Percentiles rank a stretch among this genome's conserved stretches.
Conservation (phyloP, 169 alveolate genomes). For the Neospora caninum region DNA sequence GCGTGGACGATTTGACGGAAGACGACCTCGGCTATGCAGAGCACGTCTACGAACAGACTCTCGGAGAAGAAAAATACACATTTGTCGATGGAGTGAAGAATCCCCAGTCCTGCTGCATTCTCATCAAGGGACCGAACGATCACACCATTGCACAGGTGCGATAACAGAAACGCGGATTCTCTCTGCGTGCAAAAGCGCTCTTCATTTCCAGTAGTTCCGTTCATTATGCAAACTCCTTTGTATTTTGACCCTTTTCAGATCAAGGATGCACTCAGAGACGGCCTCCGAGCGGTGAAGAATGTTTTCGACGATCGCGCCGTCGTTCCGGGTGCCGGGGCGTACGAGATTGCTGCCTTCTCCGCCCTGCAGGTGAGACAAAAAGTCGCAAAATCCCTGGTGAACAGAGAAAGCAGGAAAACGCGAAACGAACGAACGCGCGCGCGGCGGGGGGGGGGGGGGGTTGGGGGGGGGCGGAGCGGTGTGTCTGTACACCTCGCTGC, state of each 20-base stretch:
- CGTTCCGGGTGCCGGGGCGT: conserved; percentile 99
- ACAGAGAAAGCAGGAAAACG: too few species aligned
- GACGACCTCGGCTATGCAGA: conserved; percentile 98
- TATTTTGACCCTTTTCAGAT: conserved; percentile 74
- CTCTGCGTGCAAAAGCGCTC: too few species aligned
- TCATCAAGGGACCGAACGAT: conserved; percentile 98
- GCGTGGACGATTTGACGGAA: conserved; percentile 92
- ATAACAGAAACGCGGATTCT: background rate
- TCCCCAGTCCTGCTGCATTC: conserved; percentile 96
- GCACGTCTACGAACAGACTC: conserved; percentile 91
- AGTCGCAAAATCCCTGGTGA: too few species aligned
- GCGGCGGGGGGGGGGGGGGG: too few species aligned
- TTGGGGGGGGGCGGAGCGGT: too few species aligned
- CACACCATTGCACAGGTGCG: conserved; percentile 91
- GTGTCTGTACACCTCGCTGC: too few species aligned
- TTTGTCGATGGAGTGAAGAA: conserved; percentile 96
- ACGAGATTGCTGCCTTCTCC: conserved; percentile 93
- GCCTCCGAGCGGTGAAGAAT: conserved; percentile 97
- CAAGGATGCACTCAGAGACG: conserved; percentile 98
- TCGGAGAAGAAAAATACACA: conserved; percentile 98
- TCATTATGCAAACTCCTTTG: too few species aligned
- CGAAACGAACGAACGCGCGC: too few species aligned
- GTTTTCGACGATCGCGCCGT: conserved; percentile 94
- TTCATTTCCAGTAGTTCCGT: too few species aligned
- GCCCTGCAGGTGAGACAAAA: conserved; percentile 77